Evolutionary conservation across 306 rosid species (phyloP), one percentile per base, ranked within the genome.

Genomic region (Inga laurina): DNA sequence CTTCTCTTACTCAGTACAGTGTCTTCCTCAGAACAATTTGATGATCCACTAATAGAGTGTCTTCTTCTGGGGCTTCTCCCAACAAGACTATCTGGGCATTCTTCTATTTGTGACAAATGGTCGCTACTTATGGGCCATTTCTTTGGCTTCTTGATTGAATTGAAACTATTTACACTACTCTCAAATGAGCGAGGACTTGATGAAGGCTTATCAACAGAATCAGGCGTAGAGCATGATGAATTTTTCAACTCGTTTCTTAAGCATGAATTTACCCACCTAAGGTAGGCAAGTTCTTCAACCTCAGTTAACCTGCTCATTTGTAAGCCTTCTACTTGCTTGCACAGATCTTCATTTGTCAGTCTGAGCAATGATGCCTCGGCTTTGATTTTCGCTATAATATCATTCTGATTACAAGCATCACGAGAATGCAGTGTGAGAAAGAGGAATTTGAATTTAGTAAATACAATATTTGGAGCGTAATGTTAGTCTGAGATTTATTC

Each of bases 221-320:
- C 87, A 19, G 61, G 66, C 10, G 85, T 44, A 45, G 97, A 85
- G 85, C 91, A 89, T 41, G 98, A 89, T 41, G 98, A 89, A 74
- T 87, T 92, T 82, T 92, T 91, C 88, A 96, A 88, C 86, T 96
- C 99, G 9, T 79, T 96, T 85, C 94, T 77, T 72, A 96, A 82
- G 84, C 99, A 96, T 19, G 99, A 92, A 87, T 96, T 96, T 52
- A 96, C 99, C 99, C 99, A 96, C 80, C 98, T 93, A 79, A 96
- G 90, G 80, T 96, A 96, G 19, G 99, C 99, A 68, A 96, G 97
- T 84, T 96, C 99, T 86, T 96, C 99, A 79, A 96, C 99, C 83
- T 96, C 99, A 86, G 94, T 92, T 64, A 96, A 80, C 84, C 99
- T 91, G 85, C 91, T 96, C 86, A 93, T 90, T 85, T 96, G 99